A percentile compares a stretch with the other conserved stretches of the same genome.
Conservation (phyloP, 805 yeast species). For the Barnettozyma botsteinii region DNA sequence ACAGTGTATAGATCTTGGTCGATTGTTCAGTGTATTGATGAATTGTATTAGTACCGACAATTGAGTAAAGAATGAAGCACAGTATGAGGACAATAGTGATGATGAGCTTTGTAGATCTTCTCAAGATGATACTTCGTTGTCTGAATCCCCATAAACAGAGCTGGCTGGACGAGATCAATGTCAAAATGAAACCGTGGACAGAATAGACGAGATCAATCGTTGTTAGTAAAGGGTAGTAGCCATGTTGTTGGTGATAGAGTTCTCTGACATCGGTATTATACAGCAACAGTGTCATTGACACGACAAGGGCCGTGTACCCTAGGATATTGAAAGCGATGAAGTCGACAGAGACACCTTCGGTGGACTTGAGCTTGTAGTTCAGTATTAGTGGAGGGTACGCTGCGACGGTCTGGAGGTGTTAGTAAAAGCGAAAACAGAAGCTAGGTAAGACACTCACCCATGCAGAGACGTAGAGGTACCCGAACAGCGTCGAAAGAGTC, state of each 20-base stretch:
- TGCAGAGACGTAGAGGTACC: conserved; percentile 33
- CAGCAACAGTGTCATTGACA: conserved; percentile 39
- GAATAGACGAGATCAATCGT: conserved; percentile 42
- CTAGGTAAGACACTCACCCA: conserved; percentile 27
- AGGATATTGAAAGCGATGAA: conserved; percentile 39
- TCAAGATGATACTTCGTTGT: conserved; percentile 14
- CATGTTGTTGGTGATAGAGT: conserved; percentile 26
- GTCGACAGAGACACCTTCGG: conserved; percentile 48
- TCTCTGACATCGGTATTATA: conserved; percentile 29
- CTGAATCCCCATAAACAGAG: conserved; percentile 27
- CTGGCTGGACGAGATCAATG: conserved; percentile 37
- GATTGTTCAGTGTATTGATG: conserved; percentile 5
- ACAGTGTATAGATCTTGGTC: conserved; percentile 15
- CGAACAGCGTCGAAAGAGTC: too few relatives aligned
- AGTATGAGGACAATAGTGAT: conserved; percentile 8
- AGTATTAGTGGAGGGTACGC: conserved; percentile 44
- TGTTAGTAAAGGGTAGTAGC: conserved; percentile 38
- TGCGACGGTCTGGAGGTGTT: conserved; percentile 34
- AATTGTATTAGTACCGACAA: conserved; percentile 10
- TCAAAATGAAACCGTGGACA: conserved; percentile 40
- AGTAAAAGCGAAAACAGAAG: neutral
- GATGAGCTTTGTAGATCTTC: conserved; percentile 18
- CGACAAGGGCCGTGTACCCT: conserved; percentile 41
- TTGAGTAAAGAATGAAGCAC: conserved; percentile 7
- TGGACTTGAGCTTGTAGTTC: conserved; percentile 34